Percentiles rank a stretch among this genome's conserved stretches.
Evolutionary conservation across 768 basidiomycete genomes (phyloP).

Genomic region (Termitomyces sp.): DNA sequence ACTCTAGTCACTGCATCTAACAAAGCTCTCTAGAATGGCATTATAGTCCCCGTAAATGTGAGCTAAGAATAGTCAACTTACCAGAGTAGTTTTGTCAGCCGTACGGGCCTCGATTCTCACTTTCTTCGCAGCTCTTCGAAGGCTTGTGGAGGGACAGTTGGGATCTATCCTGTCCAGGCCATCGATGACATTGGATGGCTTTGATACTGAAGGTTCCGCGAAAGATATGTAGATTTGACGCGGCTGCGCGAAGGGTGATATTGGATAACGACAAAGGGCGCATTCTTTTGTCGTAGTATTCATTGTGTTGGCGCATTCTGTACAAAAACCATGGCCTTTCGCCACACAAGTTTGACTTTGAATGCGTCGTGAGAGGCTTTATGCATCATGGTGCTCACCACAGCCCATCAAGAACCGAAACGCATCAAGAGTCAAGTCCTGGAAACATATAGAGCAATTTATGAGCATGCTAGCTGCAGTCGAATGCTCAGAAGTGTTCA

Average conservation of each 20-base stretch:
- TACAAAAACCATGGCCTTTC: constrained; percentile 15
- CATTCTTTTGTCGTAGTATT: not conserved
- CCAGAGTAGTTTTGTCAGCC: constrained; percentile 1
- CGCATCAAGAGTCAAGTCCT: constrained; percentile 3
- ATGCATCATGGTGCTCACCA: constrained; percentile 5
- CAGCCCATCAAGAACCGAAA: constrained; percentile 11
- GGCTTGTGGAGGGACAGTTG: not conserved
- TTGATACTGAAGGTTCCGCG: constrained; percentile 1
- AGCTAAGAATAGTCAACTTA: not conserved
- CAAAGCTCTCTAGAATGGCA: not conserved
- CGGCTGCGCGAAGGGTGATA: not conserved
- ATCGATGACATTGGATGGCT: not conserved
- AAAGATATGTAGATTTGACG: constrained; percentile 12
- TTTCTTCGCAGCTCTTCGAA: constrained; percentile 10
- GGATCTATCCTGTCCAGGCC: constrained; percentile 1
- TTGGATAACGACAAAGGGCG: constrained; percentile 7
- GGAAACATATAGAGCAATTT: constrained; percentile 11
- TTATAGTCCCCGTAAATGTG: not conserved
- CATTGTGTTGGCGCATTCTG: not conserved
- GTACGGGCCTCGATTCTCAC: not conserved
- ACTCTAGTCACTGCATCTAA: constrained; percentile 1
- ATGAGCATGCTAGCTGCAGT: not conserved
- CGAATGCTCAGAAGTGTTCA: not conserved
- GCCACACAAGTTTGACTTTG: not conserved
- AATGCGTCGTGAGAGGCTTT: not conserved